Evolutionary conservation across 768 basidiomycete species (phyloP).

Genomic region (Lactifluus pinguis): DNA sequence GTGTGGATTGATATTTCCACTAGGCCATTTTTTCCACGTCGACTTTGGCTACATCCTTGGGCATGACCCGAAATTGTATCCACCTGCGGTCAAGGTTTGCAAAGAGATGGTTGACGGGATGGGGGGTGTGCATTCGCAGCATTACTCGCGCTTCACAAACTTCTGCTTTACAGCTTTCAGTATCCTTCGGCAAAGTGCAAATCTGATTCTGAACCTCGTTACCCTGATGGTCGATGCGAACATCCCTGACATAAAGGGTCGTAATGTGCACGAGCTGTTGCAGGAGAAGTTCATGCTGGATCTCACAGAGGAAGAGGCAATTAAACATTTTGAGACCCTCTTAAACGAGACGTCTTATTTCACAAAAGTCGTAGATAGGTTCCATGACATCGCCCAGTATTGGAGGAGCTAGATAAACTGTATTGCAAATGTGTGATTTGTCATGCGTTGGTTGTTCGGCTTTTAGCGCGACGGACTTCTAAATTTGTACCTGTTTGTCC

Average conservation of each 20-base stretch:
- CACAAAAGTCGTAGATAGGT: slow-evolving; percentile 85
- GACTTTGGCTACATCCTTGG: slow-evolving; percentile 99
- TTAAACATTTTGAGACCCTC: slow-evolving; percentile 90
- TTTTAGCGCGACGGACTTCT: too few relatives aligned
- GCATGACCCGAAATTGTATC: slow-evolving; percentile 94
- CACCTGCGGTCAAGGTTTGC: slow-evolving; percentile 96
- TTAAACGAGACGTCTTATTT: slow-evolving; percentile 94
- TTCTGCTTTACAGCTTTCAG: slow-evolving; percentile 98
- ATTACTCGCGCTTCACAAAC: slow-evolving; percentile 92
- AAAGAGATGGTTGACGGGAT: slow-evolving; percentile 99
- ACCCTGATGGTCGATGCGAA: slow-evolving; percentile 97
- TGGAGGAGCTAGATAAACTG: slow-evolving; percentile 53
- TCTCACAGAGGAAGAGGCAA: slow-evolving; percentile 92
- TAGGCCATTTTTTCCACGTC: slow-evolving; percentile 96
- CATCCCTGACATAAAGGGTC: slow-evolving; percentile 93
- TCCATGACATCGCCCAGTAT: slow-evolving; percentile 87
- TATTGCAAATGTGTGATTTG: too few relatives aligned
- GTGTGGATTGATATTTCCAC: not conserved
- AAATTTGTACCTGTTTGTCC: not conserved
- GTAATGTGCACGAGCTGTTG: slow-evolving; percentile 79
- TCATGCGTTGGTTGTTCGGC: too few relatives aligned
- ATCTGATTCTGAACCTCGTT: slow-evolving; percentile 92
- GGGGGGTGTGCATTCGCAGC: slow-evolving; percentile 95
- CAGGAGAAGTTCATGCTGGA: slow-evolving; percentile 96
- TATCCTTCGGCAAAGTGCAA: slow-evolving; percentile 91